Conservation (phyloP, 208 protist species). For the Acanthamoeba royreba region DNA sequence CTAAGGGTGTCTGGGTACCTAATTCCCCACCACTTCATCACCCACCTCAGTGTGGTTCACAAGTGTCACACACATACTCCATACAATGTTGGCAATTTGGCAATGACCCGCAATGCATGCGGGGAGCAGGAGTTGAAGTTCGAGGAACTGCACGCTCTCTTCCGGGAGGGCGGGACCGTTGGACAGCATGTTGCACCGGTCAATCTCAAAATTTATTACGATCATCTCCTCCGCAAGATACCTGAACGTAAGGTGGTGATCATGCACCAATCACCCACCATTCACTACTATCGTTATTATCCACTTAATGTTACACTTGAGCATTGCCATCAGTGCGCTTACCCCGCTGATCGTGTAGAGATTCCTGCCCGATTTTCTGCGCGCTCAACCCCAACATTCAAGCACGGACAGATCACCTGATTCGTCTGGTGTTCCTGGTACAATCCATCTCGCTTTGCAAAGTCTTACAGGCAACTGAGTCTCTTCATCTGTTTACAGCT, state of each 20-base stretch:
- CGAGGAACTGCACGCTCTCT: background rate
- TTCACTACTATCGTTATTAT: no score
- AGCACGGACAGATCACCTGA: background rate
- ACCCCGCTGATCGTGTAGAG: no score
- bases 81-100: background rate
- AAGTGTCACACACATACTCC: background rate
- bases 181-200: background rate
- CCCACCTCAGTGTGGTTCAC: no score
- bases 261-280: no score
- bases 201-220: background rate
- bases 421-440: background rate
- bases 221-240: background rate
- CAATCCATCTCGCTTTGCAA: background rate
- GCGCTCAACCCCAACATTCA: background rate
- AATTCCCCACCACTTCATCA: background rate
- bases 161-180: background rate
- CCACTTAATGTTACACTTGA: no score
- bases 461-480: no score
- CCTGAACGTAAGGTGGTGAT: background rate
- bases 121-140: background rate
- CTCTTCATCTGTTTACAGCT: background rate
- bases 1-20: background rate
- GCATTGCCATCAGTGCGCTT: no score
- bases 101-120: no score
- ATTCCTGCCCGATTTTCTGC: background rate